phyloP scores from a whole-genome alignment of 768 basidiomycete species.

The Boletus rex-veris region DNA sequence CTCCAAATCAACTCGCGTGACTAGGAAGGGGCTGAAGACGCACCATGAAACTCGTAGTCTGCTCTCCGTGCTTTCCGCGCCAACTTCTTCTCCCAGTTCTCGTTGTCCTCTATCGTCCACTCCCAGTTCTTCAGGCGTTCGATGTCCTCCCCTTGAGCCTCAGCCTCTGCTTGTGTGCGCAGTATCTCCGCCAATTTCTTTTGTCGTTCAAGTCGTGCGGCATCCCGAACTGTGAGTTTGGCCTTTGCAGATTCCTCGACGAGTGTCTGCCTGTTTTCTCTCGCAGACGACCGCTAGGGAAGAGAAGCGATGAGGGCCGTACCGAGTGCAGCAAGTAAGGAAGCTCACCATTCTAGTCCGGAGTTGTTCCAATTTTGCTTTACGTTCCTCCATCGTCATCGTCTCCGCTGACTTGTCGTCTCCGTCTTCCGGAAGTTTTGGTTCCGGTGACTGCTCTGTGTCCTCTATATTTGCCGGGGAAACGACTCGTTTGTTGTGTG shows the following conservation, averaged over 20 bases:
- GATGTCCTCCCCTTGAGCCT: slow-evolving; percentile 92
- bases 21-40: slow-evolving; percentile 19
- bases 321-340: not conserved
- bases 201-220: slow-evolving; percentile 82
- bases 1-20: not conserved
- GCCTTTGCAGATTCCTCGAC: slow-evolving; percentile 80
- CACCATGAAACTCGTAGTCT: slow-evolving; percentile 91
- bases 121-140: slow-evolving; percentile 96
- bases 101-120: slow-evolving; percentile 31
- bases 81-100: slow-evolving; percentile 46
- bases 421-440: slow-evolving; percentile 13
- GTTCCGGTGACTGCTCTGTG: slow-evolving; percentile 29
- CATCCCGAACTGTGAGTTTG: slow-evolving; percentile 74
- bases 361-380: slow-evolving; percentile 72
- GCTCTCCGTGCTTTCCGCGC: slow-evolving; percentile 79
- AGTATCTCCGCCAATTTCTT: slow-evolving; percentile 86
- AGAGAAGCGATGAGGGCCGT: not conserved
- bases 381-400: slow-evolving; percentile 66
- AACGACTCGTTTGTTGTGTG: not conserved
- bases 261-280: slow-evolving; percentile 81
- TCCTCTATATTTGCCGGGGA: slow-evolving; percentile 20
- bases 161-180: slow-evolving; percentile 81
- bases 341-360: slow-evolving; percentile 68
- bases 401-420: slow-evolving; percentile 13
- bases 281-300: slow-evolving; percentile 67